These are phyloP conservation scores for Haematococcus sp. DNA, from an alignment of 139 green algal species.

Conservation along the genomic window DNA sequence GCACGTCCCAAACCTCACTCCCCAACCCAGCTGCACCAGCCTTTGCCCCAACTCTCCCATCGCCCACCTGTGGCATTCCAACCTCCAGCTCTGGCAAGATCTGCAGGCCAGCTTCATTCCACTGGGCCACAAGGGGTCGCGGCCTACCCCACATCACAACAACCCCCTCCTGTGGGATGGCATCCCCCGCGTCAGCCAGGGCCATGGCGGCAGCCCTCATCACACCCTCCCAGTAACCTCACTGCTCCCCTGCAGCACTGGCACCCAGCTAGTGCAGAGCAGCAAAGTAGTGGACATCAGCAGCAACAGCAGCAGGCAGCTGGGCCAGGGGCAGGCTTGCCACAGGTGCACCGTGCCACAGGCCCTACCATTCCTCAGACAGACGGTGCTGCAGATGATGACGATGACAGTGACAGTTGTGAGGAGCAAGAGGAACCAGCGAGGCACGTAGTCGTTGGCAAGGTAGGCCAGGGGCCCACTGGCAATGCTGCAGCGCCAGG, in stretches of 20 bases:
- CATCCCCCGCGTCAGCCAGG: background rate
- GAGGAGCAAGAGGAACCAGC: background rate
- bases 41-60: too few relatives aligned
- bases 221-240: background rate
- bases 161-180: too few relatives aligned
- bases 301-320: slow-evolving; percentile 8
- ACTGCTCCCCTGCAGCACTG: background rate
- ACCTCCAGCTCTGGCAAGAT: too few relatives aligned
- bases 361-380: slow-evolving; percentile 18
- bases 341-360: background rate
- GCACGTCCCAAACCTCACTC: too few relatives aligned
- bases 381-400: slow-evolving; percentile 31
- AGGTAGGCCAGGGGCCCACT: slow-evolving; percentile 2
- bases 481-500: background rate
- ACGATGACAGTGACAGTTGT: background rate
- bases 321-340: background rate
- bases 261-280: too few relatives aligned
- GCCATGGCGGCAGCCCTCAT: background rate
- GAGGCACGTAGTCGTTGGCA: too few relatives aligned
- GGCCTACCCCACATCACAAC: too few relatives aligned
- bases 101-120: too few relatives aligned
- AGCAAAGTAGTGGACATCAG: background rate
- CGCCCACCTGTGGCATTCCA: too few relatives aligned
- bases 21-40: too few relatives aligned
- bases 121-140: too few relatives aligned